phyloP scores from a whole-genome alignment of 805 yeast genomes.

The Phaffomyces thermotolerans region DNA sequence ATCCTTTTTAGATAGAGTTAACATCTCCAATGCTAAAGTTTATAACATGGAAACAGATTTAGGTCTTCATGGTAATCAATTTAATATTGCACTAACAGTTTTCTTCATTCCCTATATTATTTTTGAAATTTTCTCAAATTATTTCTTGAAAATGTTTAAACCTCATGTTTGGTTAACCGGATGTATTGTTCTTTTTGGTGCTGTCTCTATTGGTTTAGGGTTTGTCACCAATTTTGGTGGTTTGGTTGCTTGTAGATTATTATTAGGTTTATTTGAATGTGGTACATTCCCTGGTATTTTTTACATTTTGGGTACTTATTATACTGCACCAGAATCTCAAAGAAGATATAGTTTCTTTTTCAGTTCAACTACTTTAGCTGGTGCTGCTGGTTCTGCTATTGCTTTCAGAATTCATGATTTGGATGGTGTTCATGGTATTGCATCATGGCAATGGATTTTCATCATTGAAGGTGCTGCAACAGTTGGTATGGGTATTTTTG shows the following conservation, averaged over 20 bases:
- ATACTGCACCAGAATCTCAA: constrained; percentile 42
- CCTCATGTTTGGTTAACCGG: constrained; percentile 32
- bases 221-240: constrained; percentile 38
- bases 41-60: constrained; percentile 59
- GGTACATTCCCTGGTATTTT: constrained; percentile 46
- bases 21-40: constrained; percentile 72
- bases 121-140: constrained; percentile 33
- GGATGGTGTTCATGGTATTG: constrained; percentile 37
- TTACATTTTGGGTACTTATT: constrained; percentile 41
- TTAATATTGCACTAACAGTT: constrained; percentile 38
- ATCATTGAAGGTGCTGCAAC: constrained; percentile 45
- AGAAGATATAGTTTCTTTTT: constrained; percentile 41
- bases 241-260: constrained; percentile 40
- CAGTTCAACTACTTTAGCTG: constrained; percentile 45
- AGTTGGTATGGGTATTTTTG: constrained; percentile 30
- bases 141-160: constrained; percentile 31
- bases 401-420: constrained; percentile 38
- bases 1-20: constrained; percentile 75
- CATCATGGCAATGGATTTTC: constrained; percentile 45
- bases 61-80: constrained; percentile 37
- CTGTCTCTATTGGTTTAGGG: constrained; percentile 35
- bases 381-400: constrained; percentile 51
- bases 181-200: constrained; percentile 32
- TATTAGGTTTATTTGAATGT: constrained; percentile 48
- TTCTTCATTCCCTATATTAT: constrained; percentile 40